phyloP scores from a whole-genome alignment of 163 green algal species.

The Volvox carteri region DNA sequence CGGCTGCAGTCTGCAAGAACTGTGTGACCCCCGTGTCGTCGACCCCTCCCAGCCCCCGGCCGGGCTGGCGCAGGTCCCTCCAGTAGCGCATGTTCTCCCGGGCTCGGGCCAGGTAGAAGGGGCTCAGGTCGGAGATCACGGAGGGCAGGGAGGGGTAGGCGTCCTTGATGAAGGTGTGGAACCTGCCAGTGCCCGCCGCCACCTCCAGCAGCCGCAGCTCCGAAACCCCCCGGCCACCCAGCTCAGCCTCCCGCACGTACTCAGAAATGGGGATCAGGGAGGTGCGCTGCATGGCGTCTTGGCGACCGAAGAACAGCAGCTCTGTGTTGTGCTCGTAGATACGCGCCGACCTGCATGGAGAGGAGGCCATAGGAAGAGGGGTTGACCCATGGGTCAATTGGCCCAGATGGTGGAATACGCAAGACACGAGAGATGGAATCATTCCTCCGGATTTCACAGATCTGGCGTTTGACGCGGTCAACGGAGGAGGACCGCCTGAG shows the following conservation, averaged over 20 bases:
- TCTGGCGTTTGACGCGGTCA: too few relatives aligned
- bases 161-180: constrained; percentile 94
- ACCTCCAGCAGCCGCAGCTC: constrained; percentile 85
- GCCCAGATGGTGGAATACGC: too few relatives aligned
- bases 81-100: constrained; percentile 84
- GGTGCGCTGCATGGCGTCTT: constrained; percentile 87
- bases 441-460: too few relatives aligned
- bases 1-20: constrained; percentile 84
- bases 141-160: constrained; percentile 82
- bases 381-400: too few relatives aligned
- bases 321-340: constrained; percentile 93
- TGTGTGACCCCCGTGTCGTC: constrained; percentile 66
- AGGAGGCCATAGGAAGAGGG: too few relatives aligned
- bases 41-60: constrained; percentile 52
- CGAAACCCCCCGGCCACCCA: background rate
- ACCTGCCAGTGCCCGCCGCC: constrained; percentile 90
- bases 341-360: constrained; percentile 60
- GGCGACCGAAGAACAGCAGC: constrained; percentile 89
- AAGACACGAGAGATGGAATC: too few relatives aligned
- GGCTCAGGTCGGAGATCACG: constrained; percentile 86
- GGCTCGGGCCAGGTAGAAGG: constrained; percentile 90
- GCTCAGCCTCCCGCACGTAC: constrained; percentile 58
- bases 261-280: constrained; percentile 82
- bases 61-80: constrained; percentile 55
- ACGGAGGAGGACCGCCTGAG: too few relatives aligned